Percentiles rank a stretch among this genome's conserved stretches.
Conservation (phyloP, 2,329 filamentous ascomycete genomes). For the Raffaelea ambrosiae region DNA sequence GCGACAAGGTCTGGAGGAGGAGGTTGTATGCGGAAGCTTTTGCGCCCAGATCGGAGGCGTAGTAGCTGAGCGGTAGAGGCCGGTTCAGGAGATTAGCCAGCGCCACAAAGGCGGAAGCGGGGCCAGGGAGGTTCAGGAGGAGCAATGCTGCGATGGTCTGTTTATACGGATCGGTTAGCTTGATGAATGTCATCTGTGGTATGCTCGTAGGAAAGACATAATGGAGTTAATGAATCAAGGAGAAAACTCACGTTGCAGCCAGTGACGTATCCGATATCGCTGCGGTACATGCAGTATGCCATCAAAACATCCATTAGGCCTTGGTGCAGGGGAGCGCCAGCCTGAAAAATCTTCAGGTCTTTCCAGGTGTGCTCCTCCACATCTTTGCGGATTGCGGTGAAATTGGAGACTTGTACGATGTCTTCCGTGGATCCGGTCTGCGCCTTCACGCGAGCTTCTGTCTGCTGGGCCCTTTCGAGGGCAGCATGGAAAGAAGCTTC, state of each 20-base stretch:
- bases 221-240: no score
- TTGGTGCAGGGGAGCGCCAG: conserved; percentile 56
- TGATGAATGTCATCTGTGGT: not conserved
- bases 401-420: conserved; percentile 48
- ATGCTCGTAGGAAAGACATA: no score
- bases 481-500: conserved; percentile 63
- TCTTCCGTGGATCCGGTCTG: conserved; percentile 46
- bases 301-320: conserved; percentile 63
- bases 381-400: conserved; percentile 56
- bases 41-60: conserved; percentile 59
- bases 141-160: conserved; percentile 66
- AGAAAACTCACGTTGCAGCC: conserved; percentile 62
- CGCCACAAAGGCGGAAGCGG: conserved; percentile 58
- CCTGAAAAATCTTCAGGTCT: conserved; percentile 65
- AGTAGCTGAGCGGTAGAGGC: conserved; percentile 65
- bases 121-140: conserved; percentile 59
- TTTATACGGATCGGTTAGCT: not conserved
- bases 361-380: conserved; percentile 57
- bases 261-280: conserved; percentile 68
- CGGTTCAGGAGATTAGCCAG: conserved; percentile 73
- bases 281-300: conserved; percentile 74
- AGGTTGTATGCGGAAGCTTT: conserved; percentile 62
- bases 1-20: conserved; percentile 55
- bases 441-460: conserved; percentile 47
- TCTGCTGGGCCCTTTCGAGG: conserved; percentile 54